A percentile compares a stretch with the other conserved stretches of the same genome.
Conservation (phyloP, 2,329 filamentous ascomycete species). For the Cordyceps cateniannulata region DNA sequence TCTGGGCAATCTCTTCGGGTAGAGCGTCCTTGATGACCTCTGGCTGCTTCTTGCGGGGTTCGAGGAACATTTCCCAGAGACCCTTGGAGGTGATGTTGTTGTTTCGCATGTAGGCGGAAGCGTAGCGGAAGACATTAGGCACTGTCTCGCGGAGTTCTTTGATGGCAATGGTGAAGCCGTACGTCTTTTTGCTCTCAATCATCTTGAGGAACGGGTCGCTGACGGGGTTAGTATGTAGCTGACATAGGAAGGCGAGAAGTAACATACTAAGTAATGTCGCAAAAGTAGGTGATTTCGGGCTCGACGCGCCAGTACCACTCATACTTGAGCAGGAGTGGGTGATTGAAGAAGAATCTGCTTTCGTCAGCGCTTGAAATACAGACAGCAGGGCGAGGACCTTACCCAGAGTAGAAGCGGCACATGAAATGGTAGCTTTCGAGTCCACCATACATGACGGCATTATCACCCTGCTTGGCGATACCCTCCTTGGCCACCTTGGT, state of each 20-base stretch:
- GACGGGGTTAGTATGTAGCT: conserved; percentile 12
- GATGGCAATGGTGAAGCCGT: conserved; percentile 97
- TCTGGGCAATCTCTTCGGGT: conserved; percentile 74
- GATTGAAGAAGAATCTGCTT: conserved; percentile 86
- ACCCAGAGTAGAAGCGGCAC: conserved; percentile 99
- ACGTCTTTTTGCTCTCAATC: conserved; percentile 92
- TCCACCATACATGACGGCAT: conserved; percentile 97
- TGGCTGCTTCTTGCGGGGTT: conserved; percentile 61
- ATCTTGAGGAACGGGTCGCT: conserved; percentile 95
- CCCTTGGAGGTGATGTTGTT: conserved; percentile 89
- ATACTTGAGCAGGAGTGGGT: conserved; percentile 89
- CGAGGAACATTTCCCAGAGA: conserved; percentile 97
- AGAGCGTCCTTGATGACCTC: conserved; percentile 56
- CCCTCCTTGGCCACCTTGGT: conserved; percentile 90
- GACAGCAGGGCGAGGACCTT: conserved; percentile 24
- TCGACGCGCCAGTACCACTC: conserved; percentile 99
- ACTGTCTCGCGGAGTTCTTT: conserved; percentile 97
- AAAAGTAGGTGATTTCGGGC: conserved; percentile 99
- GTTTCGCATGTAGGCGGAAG: conserved; percentile 91
- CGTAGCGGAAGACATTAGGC: conserved; percentile 97
- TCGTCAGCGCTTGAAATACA: conserved; percentile 17
- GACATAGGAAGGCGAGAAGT: background rate
- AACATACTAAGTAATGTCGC: conserved; percentile 90
- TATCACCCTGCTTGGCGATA: conserved; percentile 92
- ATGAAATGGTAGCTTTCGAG: conserved; percentile 99